These are phyloP conservation scores for Moricandia moricandioides DNA, from an alignment of 345 rosid genomes.

Conservation along the genomic window DNA sequence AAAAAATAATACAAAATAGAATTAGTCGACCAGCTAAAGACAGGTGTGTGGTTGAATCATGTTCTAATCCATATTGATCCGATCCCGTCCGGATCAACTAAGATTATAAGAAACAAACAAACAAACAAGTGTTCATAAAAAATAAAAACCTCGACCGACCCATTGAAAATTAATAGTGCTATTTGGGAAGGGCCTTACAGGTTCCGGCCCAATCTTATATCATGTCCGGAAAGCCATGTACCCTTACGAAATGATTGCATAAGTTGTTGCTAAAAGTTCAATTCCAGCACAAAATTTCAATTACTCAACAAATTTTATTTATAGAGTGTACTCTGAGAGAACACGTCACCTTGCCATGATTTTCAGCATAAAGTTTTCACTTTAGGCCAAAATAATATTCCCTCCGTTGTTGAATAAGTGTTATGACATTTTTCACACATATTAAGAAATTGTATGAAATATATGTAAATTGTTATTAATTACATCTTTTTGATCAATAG, in stretches of 20 bases:
- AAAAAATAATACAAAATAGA: not conserved
- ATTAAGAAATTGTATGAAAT: too few relatives aligned
- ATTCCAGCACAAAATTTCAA: not conserved
- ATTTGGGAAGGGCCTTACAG: not conserved
- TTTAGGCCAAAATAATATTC: not conserved
- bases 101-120: not conserved
- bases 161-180: not conserved
- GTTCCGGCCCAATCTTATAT: not conserved
- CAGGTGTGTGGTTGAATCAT: not conserved
- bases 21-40: not conserved
- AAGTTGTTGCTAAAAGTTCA: not conserved
- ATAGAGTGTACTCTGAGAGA: conserved; percentile 9
- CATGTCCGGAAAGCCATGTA: not conserved
- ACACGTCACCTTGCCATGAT: conserved; percentile 15
- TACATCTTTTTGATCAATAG: too few relatives aligned
- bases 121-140: not conserved
- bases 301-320: not conserved
- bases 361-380: not conserved
- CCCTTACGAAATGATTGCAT: too few relatives aligned
- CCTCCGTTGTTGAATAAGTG: too few relatives aligned
- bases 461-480: too few relatives aligned
- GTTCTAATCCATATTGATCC: not conserved
- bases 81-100: not conserved
- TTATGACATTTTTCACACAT: too few relatives aligned
- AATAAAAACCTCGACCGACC: not conserved